Evolutionary conservation across 2,329 filamentous ascomycete species (phyloP), one percentile per base, ranked within the genome.

Genomic region (Drechslerella coelobrocha): DNA sequence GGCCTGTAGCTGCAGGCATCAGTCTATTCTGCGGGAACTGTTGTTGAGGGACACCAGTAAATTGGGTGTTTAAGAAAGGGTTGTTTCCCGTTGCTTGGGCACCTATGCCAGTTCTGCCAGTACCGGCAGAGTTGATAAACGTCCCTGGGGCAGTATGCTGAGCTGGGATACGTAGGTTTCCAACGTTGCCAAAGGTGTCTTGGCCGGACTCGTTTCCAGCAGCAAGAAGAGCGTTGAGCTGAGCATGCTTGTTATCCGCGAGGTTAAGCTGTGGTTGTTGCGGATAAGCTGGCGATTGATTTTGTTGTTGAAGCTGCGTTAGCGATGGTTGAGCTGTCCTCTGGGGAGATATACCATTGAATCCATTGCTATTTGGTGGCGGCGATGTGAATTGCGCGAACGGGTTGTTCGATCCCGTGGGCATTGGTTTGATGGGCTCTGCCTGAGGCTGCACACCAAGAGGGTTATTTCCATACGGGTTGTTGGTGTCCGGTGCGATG

Each of bases 121-220:
- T 92, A 53, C 94, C 94, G 5, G 94, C 92, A 69, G 91, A 96
- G 81, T 99, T 99, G 81, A 99, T 89, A 78, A 97, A 99, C 0
- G 90, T 95, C 24, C 93, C 94, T 0, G 94, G 94, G 0, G 94
- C 92, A 0, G 94, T 99, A 79, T 99, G 94, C 78, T 99, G 94
- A 1, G 94, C 88, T 1, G 94, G 94, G 73, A 99, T 96, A 79
- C 94, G 92, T 50, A 96, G 84, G 73, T 97, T 91, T 74, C 94
- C 94, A n/a, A 91, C 91, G 78, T 99, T 99, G 74, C 94, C 94
- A 78, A 95, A 99, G 0, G 94, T 99, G 78, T 99, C 94, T 82
- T 95, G 90, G 23, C 94, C 94, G 5, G 54, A 73, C 43, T 74
- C 73, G 63, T 99, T 94, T 73, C 94, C 92, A 23, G 85, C 87